phyloP scores from a whole-genome alignment of 441 rosid species.

The Jatropha podagrica region DNA sequence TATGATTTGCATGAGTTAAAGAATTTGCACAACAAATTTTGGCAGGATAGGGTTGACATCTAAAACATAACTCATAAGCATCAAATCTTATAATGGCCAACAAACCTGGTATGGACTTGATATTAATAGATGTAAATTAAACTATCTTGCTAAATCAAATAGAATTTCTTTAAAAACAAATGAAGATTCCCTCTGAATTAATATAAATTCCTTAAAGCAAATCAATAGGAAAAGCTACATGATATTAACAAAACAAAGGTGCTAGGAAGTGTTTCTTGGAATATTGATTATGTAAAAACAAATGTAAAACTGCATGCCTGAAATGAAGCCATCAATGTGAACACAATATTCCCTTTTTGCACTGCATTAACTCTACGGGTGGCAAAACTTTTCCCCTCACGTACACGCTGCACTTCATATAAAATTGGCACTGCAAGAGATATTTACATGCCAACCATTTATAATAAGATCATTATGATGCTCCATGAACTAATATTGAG shows the following conservation, averaged over 20 bases:
- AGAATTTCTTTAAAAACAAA: background rate
- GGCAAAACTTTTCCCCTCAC: slow-evolving; percentile 92
- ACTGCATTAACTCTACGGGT: slow-evolving; percentile 90
- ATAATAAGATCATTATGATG: background rate
- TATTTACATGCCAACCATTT: background rate
- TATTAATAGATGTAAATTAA: background rate
- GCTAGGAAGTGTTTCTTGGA: background rate
- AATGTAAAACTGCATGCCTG: slow-evolving; percentile 49
- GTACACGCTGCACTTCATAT: slow-evolving; percentile 76
- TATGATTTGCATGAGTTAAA: background rate
- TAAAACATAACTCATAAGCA: background rate
- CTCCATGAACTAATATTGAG: background rate
- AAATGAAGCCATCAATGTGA: slow-evolving; percentile 85
- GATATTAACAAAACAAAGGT: background rate
- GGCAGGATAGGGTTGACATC: background rate
- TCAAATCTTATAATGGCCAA: background rate
- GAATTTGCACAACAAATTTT: slow-evolving; percentile 2
- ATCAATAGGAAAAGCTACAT: background rate
- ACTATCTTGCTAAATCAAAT: background rate
- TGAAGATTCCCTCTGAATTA: background rate
- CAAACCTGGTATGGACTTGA: background rate
- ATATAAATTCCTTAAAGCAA: background rate
- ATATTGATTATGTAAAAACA: slow-evolving; percentile 6
- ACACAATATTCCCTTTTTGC: slow-evolving; percentile 75
- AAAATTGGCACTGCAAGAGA: slow-evolving; percentile 73